Conservation (phyloP, 352 stramenopile genomes). For the Phytopythium montanum region DNA sequence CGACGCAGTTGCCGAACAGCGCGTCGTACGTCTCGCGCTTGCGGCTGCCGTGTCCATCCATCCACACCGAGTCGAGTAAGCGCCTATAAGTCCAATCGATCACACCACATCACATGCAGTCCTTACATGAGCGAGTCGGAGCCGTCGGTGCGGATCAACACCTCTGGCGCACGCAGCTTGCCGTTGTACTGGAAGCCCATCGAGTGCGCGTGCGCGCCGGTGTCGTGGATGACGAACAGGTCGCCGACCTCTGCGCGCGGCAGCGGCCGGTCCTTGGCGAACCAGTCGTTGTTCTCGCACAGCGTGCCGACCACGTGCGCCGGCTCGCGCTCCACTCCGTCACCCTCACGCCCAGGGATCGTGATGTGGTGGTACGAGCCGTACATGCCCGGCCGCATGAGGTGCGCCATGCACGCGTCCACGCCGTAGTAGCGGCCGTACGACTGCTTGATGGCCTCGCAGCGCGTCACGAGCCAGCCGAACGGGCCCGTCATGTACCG, state of each 20-base stretch:
- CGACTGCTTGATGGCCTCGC: constrained; percentile 83
- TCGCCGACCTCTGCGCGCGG: constrained; percentile 74
- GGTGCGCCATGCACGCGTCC: constrained; percentile 87
- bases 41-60: constrained; percentile 35
- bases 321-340: constrained; percentile 22
- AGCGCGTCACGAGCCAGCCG: constrained; percentile 82
- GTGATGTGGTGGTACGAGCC: constrained; percentile 88
- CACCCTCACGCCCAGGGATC: constrained; percentile 48
- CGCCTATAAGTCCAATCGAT: not conserved
- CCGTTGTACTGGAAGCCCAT: constrained; percentile 94
- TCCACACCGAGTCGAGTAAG: constrained; percentile 1
- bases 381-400: constrained; percentile 91
- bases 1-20: constrained; percentile 76
- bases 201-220: constrained; percentile 86
- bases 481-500: constrained; percentile 88
- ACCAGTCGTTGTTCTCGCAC: constrained; percentile 93
- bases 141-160: constrained; percentile 64
- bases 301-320: constrained; percentile 84
- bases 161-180: constrained; percentile 86
- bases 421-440: constrained; percentile 87
- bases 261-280: constrained; percentile 78
- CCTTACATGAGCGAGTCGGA: constrained; percentile 68
- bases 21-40: constrained; percentile 72
- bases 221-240: constrained; percentile 90
- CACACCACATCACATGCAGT: constrained; percentile 4